Conservation (phyloP, 1,284 basidiomycete genomes). For the Austroboletus rostrupii region DNA sequence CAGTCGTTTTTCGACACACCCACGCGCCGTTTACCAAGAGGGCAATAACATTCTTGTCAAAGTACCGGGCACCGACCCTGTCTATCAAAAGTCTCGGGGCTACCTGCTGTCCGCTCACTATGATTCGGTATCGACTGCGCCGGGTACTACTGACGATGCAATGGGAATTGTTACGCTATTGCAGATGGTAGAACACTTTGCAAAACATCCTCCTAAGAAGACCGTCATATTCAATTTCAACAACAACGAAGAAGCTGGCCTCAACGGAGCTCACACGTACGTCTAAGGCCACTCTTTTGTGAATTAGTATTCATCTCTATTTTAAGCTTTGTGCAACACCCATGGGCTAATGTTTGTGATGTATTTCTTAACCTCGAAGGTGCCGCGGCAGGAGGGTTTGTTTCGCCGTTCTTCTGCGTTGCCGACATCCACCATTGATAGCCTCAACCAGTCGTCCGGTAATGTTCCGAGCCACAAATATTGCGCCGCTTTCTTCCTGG, state of each 20-base stretch:
- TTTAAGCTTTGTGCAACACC: conserved; percentile 61
- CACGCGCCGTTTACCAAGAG: conserved; percentile 54
- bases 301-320: conserved; percentile 1
- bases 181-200: conserved; percentile 60
- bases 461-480: conserved; percentile 62
- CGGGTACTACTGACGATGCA: conserved; percentile 73
- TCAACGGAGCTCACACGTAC: conserved; percentile 67
- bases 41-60: conserved; percentile 70
- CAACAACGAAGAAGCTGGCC: conserved; percentile 75
- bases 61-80: conserved; percentile 52
- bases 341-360: conserved; percentile 62
- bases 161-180: conserved; percentile 68
- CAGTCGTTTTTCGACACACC: conserved; percentile 5
- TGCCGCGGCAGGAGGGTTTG: conserved; percentile 72
- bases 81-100: conserved; percentile 36
- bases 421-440: conserved; percentile 5
- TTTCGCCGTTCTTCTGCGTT: conserved; percentile 1
- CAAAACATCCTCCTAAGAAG: conserved; percentile 46
- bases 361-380: conserved; percentile 79
- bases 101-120: conserved; percentile 79
- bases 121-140: conserved; percentile 73
- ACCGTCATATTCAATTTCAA: conserved; percentile 78
- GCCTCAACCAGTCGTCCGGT: conserved; percentile 50
- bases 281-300: conserved; percentile 13
- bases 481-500: conserved; percentile 50